These are phyloP conservation scores for Beauveria medogensis DNA, from an alignment of 2,329 filamentous ascomycete genomes.

Conservation along the genomic window DNA sequence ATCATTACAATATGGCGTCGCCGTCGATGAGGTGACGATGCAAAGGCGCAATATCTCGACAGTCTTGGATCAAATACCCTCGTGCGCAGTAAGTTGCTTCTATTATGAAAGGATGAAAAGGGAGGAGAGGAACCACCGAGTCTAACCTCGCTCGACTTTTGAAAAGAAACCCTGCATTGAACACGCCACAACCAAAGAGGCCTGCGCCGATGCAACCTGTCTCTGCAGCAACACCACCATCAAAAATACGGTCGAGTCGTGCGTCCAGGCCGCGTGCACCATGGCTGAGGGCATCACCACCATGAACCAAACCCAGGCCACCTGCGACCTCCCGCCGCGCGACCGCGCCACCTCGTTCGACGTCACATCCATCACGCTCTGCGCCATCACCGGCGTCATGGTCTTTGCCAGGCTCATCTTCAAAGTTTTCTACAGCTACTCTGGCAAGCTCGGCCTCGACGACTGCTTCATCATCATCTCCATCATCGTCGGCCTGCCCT, in stretches of 20 bases:
- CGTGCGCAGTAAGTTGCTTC: neutral
- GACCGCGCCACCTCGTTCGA: slow-evolving; percentile 27
- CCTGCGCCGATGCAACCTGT: neutral
- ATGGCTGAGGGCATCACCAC: slow-evolving; percentile 7
- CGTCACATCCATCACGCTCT: slow-evolving; percentile 25
- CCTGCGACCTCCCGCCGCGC: slow-evolving; percentile 21
- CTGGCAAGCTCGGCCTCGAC: slow-evolving; percentile 28
- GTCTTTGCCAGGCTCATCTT: slow-evolving; percentile 33
- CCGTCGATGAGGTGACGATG: neutral
- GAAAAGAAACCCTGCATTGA: neutral
- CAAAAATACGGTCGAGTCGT: neutral
- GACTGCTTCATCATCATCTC: slow-evolving; percentile 28
- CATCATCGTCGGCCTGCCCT: slow-evolving; percentile 21
- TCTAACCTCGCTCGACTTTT: neutral
- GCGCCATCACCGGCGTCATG: slow-evolving; percentile 30
- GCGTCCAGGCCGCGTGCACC: neutral
- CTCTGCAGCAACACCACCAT: neutral
- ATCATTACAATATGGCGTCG: neutral
- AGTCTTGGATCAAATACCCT: neutral
- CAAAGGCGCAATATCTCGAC: neutral
- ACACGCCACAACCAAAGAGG: neutral
- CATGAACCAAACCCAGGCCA: slow-evolving; percentile 17
- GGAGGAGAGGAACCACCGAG: no score
- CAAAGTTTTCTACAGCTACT: slow-evolving; percentile 26
- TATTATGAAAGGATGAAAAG: no score